Base-by-base conservation (phyloP, 306 rosid species). In the Acmispon strigosus region DNA sequence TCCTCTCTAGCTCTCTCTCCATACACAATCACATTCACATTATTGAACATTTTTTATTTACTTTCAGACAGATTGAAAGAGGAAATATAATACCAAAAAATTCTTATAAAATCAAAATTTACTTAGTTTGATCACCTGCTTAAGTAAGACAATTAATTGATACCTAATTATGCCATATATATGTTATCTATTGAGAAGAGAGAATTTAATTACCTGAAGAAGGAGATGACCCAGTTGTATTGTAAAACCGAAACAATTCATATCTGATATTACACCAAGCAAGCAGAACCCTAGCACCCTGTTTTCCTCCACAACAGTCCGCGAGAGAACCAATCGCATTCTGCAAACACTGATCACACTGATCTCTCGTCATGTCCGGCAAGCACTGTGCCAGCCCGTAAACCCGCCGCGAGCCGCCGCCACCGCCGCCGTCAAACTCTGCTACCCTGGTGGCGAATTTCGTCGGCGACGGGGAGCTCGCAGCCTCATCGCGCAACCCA, bases 301-400 rank as follows among this genome's bases (percentile, higher is more conserved):
- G 44, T 68, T 63, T 68, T 9, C 84, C 89, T 1, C 13, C 27
- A 34, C 89, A 85, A 37, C 89, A 85, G 11, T 4, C 1, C 0
- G 42, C 43, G 20, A 85, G 48, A n/a, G 34, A 27, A n/a, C 50
- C 66, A 0, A 52, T 22, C 5, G 76, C 84, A 15, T 70, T 76
- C 19, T 13, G 17, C 64, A 85, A 61, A 70, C 78, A 76, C 22
- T 8, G 42, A 8, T 15, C 55, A 58, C 89, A 85, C 39, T 10
- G 12, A n/a, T 0, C 14, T 4, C 0, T 22, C 0, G 70, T 17
- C 48, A 59, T 0, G 0, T 13, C 47, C 1, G 72, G 52, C 1
- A 47, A 2, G 70, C 89, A 82, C 79, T 82, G 86, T 9, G 15
- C 64, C 36, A 85, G 11, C 1, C 75, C 72, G 34, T 85, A 84